Conservation (phyloP, 2,329 filamentous ascomycete species). For the Didymella exigua region DNA sequence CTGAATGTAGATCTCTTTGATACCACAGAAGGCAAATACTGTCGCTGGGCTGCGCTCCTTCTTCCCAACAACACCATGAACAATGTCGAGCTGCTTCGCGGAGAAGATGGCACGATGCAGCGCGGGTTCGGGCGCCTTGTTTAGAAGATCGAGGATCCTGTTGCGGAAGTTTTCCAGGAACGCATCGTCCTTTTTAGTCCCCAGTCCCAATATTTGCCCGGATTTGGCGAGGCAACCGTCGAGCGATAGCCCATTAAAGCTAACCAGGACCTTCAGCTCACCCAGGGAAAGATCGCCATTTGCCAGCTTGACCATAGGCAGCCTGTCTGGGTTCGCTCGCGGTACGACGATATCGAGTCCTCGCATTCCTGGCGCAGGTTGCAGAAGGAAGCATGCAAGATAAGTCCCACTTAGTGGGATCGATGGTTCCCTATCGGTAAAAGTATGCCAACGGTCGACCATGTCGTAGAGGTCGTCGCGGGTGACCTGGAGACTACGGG, state of each 20-base stretch:
- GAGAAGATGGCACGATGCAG: slow-evolving; percentile 53
- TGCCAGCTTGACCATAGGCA: slow-evolving; percentile 53
- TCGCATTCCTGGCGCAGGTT: slow-evolving; percentile 46
- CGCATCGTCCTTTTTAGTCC: slow-evolving; percentile 24
- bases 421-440: slow-evolving; percentile 38
- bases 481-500: slow-evolving; percentile 75
- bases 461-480: slow-evolving; percentile 64
- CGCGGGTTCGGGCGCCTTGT: slow-evolving; percentile 48
- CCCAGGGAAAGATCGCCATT: slow-evolving; percentile 33
- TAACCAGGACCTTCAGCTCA: slow-evolving; percentile 30
- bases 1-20: slow-evolving; percentile 50
- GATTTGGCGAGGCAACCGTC: slow-evolving; percentile 43
- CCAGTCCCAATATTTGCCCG: slow-evolving; percentile 29
- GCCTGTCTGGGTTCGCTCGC: slow-evolving; percentile 46
- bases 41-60: slow-evolving; percentile 42
- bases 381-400: slow-evolving; percentile 48
- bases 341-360: slow-evolving; percentile 55
- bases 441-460: slow-evolving; percentile 70
- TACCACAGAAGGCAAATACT: slow-evolving; percentile 54
- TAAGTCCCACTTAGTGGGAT: slow-evolving; percentile 56
- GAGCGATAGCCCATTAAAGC: slow-evolving; percentile 35
- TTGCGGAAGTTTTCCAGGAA: slow-evolving; percentile 40
- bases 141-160: slow-evolving; percentile 46
- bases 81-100: slow-evolving; percentile 47
- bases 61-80: slow-evolving; percentile 29